Conservation (phyloP, 2,329 filamentous ascomycete species). For the Sarocladium kiliense region DNA sequence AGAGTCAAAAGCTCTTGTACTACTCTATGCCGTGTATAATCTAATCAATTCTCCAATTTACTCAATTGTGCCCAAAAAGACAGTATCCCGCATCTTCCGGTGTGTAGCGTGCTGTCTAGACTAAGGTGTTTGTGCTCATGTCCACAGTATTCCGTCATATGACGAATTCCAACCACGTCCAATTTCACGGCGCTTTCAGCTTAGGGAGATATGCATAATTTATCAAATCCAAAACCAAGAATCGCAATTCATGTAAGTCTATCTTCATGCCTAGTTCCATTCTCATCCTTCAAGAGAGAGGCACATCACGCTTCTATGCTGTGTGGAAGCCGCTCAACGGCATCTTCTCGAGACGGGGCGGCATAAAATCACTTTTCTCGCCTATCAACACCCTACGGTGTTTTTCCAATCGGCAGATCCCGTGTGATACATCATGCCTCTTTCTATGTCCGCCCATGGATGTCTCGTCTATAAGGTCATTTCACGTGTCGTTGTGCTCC, state of each 20-base stretch:
- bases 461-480: constrained; percentile 10
- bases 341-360: constrained; percentile 6
- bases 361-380: background rate
- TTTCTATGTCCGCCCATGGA: constrained; percentile 3
- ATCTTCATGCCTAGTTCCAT: constrained; percentile 2
- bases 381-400: background rate
- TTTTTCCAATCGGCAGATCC: background rate
- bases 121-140: no score
- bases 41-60: background rate
- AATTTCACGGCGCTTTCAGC: no score
- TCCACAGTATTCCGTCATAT: no score
- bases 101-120: no score
- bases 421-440: background rate
- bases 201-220: background rate
- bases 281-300: background rate
- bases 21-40: background rate
- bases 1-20: constrained; percentile 3
- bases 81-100: no score
- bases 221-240: background rate
- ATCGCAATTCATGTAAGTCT: constrained; percentile 8
- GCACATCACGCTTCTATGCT: constrained; percentile 3
- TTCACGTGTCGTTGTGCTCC: constrained; percentile 8
- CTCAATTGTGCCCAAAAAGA: no score
- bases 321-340: constrained; percentile 8
- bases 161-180: no score